phyloP scores from a whole-genome alignment of 345 rosid species.

The Euphorbia lathyris region DNA sequence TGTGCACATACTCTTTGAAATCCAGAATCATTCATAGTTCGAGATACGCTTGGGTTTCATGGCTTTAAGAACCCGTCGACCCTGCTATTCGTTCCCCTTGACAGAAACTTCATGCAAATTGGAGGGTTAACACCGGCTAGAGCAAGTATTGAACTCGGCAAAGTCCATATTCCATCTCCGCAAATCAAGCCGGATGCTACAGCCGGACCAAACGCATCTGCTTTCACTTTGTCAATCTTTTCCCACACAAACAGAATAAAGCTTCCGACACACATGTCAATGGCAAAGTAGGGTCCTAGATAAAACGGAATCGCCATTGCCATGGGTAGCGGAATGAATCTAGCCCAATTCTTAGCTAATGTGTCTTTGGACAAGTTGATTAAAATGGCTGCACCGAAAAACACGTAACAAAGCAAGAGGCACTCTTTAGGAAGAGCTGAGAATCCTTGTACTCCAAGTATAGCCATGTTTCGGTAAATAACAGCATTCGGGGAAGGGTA shows the following conservation, averaged over 20 bases:
- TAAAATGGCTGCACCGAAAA: conserved; percentile 38
- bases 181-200: conserved; percentile 31
- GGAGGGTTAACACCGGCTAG: conserved; percentile 21
- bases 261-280: conserved; percentile 55
- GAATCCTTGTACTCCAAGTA: conserved; percentile 53
- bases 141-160: conserved; percentile 27
- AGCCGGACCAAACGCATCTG: conserved; percentile 24
- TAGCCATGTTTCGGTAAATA: conserved; percentile 47
- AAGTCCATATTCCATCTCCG: conserved; percentile 30
- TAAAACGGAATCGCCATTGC: conserved; percentile 56
- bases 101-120: conserved; percentile 27
- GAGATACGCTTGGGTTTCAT: not conserved
- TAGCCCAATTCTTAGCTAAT: conserved; percentile 29
- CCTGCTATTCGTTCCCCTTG: conserved; percentile 14
- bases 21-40: not conserved
- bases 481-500: conserved; percentile 49
- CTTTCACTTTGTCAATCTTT: conserved; percentile 35
- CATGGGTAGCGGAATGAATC: conserved; percentile 45
- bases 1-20: not conserved
- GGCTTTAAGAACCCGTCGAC: conserved; percentile 12
- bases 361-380: conserved; percentile 32
- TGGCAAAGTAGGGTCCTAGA: conserved; percentile 44
- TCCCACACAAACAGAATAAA: conserved; percentile 46
- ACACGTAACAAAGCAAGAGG: conserved; percentile 38
- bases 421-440: conserved; percentile 49